A percentile compares a stretch with the other conserved stretches of the same genome.
Conservation (phyloP, 2,329 filamentous ascomycete genomes). For the Monosporascus ibericus region DNA sequence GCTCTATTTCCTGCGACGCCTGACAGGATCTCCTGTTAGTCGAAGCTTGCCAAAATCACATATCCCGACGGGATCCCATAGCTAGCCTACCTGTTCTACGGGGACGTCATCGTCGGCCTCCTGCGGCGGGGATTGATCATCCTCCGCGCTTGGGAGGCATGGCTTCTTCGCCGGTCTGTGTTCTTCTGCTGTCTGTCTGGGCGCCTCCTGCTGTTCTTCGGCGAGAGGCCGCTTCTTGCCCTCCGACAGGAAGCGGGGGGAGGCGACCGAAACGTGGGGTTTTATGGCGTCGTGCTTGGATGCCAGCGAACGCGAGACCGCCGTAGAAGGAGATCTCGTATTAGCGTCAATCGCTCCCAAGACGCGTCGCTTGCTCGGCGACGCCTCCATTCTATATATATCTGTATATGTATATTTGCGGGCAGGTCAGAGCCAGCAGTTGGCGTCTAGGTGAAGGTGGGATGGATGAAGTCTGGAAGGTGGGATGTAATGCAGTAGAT, state of each 20-base stretch:
- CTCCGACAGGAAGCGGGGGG: slow-evolving; percentile 1
- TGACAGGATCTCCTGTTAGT: not conserved
- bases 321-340: slow-evolving; percentile 13
- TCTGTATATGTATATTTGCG: not conserved
- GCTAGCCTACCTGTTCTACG: too few relatives aligned
- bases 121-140: not conserved
- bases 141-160: slow-evolving; percentile 8
- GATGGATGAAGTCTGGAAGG: too few relatives aligned
- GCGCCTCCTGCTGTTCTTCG: slow-evolving; percentile 3
- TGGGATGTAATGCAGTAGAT: too few relatives aligned
- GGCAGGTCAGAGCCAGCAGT: not conserved
- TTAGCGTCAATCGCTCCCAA: slow-evolving; percentile 23
- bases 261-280: slow-evolving; percentile 3
- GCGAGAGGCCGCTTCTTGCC: slow-evolving; percentile 14
- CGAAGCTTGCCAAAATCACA: too few relatives aligned
- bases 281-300: slow-evolving; percentile 12
- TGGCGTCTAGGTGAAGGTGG: too few relatives aligned
- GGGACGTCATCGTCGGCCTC: slow-evolving; percentile 1
- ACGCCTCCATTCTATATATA: slow-evolving; percentile 15
- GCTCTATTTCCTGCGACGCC: not conserved
- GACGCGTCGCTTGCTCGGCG: slow-evolving; percentile 24
- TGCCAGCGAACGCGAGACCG: slow-evolving; percentile 5
- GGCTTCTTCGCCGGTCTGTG: slow-evolving; percentile 15
- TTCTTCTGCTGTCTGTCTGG: not conserved
- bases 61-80: too few relatives aligned